These are phyloP conservation scores for Wickerhamomyces bisporus DNA, from an alignment of 805 yeast genomes.

Conservation along the genomic window DNA sequence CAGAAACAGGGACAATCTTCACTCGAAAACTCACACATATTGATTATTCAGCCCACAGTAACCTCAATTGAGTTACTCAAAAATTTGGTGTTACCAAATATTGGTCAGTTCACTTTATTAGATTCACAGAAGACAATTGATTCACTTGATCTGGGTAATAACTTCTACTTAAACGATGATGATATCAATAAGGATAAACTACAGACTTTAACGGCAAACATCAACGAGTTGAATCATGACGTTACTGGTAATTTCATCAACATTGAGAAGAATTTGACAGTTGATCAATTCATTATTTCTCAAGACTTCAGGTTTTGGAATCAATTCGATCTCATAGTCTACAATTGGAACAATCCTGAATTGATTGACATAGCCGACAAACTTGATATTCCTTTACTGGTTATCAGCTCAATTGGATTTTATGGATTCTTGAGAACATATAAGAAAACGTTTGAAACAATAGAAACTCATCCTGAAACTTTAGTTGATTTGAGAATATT, in stretches of 20 bases:
- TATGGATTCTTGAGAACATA: conserved; percentile 55
- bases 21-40: conserved; percentile 52
- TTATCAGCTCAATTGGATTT: conserved; percentile 52
- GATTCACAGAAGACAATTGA: conserved; percentile 38
- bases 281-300: conserved; percentile 10
- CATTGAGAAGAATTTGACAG: conserved; percentile 7
- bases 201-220: conserved; percentile 30
- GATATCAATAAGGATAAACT: conserved; percentile 41
- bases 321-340: conserved; percentile 45
- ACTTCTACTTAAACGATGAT: conserved; percentile 52
- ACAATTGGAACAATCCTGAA: conserved; percentile 27
- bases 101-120: conserved; percentile 59
- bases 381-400: conserved; percentile 48
- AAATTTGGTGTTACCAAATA: conserved; percentile 72
- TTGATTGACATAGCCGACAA: conserved; percentile 37
- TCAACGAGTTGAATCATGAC: conserved; percentile 59
- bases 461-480: conserved; percentile 69
- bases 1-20: conserved; percentile 66
- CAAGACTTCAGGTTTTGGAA: conserved; percentile 33
- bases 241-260: conserved; percentile 34
- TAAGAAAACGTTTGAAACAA: conserved; percentile 52
- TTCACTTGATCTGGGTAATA: conserved; percentile 43
- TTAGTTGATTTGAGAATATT: conserved; percentile 64
- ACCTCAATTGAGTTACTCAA: conserved; percentile 67
- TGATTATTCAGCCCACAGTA: conserved; percentile 53